Conservation (phyloP, 805 yeast species). For the Saccharomycopsis fibuligera region DNA sequence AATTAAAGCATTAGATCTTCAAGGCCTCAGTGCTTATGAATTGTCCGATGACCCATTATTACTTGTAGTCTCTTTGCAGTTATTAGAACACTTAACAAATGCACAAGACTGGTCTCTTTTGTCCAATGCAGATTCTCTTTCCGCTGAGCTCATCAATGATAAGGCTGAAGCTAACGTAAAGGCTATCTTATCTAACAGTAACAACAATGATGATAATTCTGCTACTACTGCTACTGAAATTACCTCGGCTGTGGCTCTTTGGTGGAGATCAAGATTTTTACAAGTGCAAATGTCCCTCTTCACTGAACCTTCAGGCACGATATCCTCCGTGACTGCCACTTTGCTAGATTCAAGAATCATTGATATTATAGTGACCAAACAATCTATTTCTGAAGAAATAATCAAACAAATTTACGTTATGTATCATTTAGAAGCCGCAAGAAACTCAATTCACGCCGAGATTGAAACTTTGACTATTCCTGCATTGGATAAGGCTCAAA, state of each 20-base stretch:
- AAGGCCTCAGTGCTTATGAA: constrained; percentile 69
- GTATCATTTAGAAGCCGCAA: constrained; percentile 62
- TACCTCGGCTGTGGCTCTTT: constrained; percentile 42
- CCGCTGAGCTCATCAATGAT: background rate
- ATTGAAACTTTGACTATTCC: constrained; percentile 57
- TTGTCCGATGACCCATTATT: constrained; percentile 46
- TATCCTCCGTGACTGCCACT: constrained; percentile 21
- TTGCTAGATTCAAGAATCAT: constrained; percentile 4
- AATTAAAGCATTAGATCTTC: constrained; percentile 39
- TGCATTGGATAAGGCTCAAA: constrained; percentile 48
- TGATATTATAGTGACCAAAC: constrained; percentile 21
- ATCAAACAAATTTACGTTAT: constrained; percentile 37
- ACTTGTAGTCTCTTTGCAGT: constrained; percentile 36
- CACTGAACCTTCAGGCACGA: constrained; percentile 52
- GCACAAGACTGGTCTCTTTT: constrained; percentile 28
- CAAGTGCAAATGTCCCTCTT: constrained; percentile 59
- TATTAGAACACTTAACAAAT: constrained; percentile 37
- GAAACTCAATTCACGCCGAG: constrained; percentile 54
- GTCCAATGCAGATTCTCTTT: constrained; percentile 10
- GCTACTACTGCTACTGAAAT: too few relatives aligned
- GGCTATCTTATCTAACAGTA: background rate
- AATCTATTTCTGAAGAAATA: constrained; percentile 13
- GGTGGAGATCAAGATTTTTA: constrained; percentile 75
- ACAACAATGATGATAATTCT: background rate
- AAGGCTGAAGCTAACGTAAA: background rate